Percentiles rank a stretch among this genome's conserved stretches.
Evolutionary conservation across 1,284 basidiomycete genomes (phyloP).

Genomic region (Pseudozyma hubeiensis): DNA sequence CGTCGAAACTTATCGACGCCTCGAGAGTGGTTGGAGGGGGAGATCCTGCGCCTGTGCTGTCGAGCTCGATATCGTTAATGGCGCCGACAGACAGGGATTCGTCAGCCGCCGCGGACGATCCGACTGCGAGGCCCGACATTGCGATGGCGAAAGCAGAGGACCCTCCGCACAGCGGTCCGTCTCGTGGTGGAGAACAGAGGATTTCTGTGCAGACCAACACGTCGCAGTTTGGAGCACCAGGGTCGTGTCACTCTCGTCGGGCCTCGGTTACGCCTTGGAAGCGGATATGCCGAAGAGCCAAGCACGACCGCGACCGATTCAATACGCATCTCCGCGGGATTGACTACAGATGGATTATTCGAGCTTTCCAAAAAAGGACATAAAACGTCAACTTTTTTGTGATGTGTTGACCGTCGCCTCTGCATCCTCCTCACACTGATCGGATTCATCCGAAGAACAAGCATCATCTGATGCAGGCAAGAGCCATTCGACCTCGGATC

Average conservation of each 20-base stretch:
- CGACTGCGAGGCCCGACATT: slow-evolving; percentile 17
- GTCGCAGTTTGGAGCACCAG: too few relatives aligned
- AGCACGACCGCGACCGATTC: background rate
- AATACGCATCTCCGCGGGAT: slow-evolving; percentile 28
- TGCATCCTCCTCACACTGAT: background rate
- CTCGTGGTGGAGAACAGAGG: background rate
- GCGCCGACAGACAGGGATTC: slow-evolving; percentile 20
- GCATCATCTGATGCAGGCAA: slow-evolving; percentile 24
- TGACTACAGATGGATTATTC: background rate
- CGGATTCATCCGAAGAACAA: background rate
- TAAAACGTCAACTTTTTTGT: background rate
- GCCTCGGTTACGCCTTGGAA: background rate
- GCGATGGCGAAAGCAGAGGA: background rate
- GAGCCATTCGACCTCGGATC: background rate
- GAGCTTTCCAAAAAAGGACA: slow-evolving; percentile 2
- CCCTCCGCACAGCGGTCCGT: background rate
- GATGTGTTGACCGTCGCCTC: background rate
- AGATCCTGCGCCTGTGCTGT: slow-evolving; percentile 39
- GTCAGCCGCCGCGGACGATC: slow-evolving; percentile 10
- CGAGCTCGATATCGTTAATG: slow-evolving; percentile 23
- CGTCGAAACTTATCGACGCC: background rate
- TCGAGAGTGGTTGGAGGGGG: slow-evolving; percentile 21
- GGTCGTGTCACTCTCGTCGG: background rate
- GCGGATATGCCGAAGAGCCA: slow-evolving; percentile 1
- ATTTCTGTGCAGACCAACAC: too few relatives aligned